Evolutionary conservation across 2,329 filamentous ascomycete genomes (phyloP), one percentile per base, ranked within the genome.

Genomic region (Eurotiales sp.): DNA sequence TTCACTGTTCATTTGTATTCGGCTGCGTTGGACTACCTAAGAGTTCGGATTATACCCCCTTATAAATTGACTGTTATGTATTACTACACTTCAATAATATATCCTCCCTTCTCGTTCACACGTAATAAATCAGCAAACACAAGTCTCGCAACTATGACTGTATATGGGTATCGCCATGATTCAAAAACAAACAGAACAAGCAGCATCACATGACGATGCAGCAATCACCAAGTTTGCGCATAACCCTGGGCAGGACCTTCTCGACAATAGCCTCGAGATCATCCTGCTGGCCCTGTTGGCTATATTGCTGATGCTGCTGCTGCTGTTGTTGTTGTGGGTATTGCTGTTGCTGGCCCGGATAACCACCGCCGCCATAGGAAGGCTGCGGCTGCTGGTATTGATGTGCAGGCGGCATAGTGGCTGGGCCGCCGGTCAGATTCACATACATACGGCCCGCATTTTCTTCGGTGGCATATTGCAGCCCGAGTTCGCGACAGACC

Each of bases 401-500:
- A 23, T 52, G 51, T 8, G 22, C 36, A 22, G 45, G 40, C 11
- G 74, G 76, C 68, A 71, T 72, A 36, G 72, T 64, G 3, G 82
- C 83, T 44, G 82, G 76, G 11, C 85, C 87, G 50, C 90, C 90
- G 59, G 86, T 83, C 57, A 97, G 76, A 65, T 96, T 87, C 55
- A 97, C 83, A 65, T 89, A 96, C 37, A 99, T 91, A 14, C 90
- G 77, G 1, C 93, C 93, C 8, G 86, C 87, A 61, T 99, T 97
- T 44, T 87, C 85, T 74, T 97, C 93, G 1, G 90, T 95, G 51
- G 80, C 73, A 70, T 87, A 96, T 61, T 90, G 81, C 50, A 99
- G 76, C 0, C 91, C 89, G 40, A 95, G 72, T 67, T 96, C 87
- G 44, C 77, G 80, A 70, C 92, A 96, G 44, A 97, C 77, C 66